Evolutionary conservation across 805 yeast genomes (phyloP).

Genomic region (Tetrapisispora namnaoensis): DNA sequence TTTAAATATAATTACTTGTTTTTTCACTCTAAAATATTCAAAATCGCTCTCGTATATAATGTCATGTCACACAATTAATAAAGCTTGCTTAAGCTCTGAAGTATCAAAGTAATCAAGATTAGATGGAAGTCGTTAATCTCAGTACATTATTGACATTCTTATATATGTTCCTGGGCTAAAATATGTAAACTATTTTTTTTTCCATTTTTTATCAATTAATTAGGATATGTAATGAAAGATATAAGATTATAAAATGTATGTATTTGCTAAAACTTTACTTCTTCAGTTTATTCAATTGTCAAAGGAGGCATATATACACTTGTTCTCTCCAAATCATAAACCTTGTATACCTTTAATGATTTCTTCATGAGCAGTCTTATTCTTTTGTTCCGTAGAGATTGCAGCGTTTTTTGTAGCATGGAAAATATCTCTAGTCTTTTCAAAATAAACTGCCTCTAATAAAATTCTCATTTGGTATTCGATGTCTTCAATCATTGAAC

Average conservation of each 20-base stretch:
- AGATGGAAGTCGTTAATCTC: no score
- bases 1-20: not conserved
- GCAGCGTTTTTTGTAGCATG: constrained; percentile 48
- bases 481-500: constrained; percentile 75
- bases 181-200: not conserved
- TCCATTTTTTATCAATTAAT: not conserved
- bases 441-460: constrained; percentile 90
- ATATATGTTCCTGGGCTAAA: no score
- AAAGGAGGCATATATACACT: no score
- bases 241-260: not conserved
- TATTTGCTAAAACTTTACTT: no score
- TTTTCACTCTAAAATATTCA: no score
- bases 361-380: constrained; percentile 27
- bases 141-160: no score
- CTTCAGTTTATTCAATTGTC: not conserved
- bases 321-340: constrained; percentile 5
- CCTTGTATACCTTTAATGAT: constrained; percentile 30
- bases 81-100: no score
- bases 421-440: constrained; percentile 82
- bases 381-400: constrained; percentile 12
- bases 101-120: no score
- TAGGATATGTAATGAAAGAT: not conserved
- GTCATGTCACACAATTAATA: no score
- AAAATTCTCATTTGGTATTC: constrained; percentile 80
- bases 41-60: no score